A percentile compares a stretch with the other conserved stretches of the same genome.
Evolutionary conservation across 345 rosid genomes (phyloP).

Genomic region (Bruguiera parviflora): DNA sequence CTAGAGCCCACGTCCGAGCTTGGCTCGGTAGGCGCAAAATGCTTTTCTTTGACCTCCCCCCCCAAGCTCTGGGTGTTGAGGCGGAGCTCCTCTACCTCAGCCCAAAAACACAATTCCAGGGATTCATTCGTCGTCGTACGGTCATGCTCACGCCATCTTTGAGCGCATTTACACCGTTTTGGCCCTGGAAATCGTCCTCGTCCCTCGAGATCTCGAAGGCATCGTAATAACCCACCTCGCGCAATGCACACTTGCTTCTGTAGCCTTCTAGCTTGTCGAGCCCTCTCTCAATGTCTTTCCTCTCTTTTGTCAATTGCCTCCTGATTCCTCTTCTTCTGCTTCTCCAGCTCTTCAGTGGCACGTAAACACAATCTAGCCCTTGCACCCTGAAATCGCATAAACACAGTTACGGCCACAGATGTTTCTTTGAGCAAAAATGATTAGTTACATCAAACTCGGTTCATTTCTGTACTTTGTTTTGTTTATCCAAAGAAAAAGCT

Average conservation of each 20-base stretch:
- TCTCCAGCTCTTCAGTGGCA: slow-evolving; percentile 56
- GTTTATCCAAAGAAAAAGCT: background rate
- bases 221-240: slow-evolving; percentile 51
- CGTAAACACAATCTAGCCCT: slow-evolving; percentile 54
- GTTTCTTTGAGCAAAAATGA: background rate
- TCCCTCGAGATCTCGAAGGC: slow-evolving; percentile 46
- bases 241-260: slow-evolving; percentile 30
- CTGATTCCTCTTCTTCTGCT: slow-evolving; percentile 41
- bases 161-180: slow-evolving; percentile 51
- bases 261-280: slow-evolving; percentile 29
- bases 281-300: slow-evolving; percentile 18
- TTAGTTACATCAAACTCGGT: no score
- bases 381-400: slow-evolving; percentile 39
- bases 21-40: slow-evolving; percentile 18
- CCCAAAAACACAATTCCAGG: slow-evolving; percentile 67
- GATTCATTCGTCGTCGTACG: slow-evolving; percentile 17
- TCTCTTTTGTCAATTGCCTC: slow-evolving; percentile 19
- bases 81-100: slow-evolving; percentile 68
- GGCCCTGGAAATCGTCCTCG: slow-evolving; percentile 60
- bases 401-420: background rate
- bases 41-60: slow-evolving; percentile 6
- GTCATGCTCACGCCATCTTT: slow-evolving; percentile 58
- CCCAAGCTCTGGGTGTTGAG: slow-evolving; percentile 1
- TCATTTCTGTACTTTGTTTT: no score
- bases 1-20: slow-evolving; percentile 30